These are phyloP conservation scores for Mycena belliarum DNA, from an alignment of 768 basidiomycete species.

Conservation along the genomic window DNA sequence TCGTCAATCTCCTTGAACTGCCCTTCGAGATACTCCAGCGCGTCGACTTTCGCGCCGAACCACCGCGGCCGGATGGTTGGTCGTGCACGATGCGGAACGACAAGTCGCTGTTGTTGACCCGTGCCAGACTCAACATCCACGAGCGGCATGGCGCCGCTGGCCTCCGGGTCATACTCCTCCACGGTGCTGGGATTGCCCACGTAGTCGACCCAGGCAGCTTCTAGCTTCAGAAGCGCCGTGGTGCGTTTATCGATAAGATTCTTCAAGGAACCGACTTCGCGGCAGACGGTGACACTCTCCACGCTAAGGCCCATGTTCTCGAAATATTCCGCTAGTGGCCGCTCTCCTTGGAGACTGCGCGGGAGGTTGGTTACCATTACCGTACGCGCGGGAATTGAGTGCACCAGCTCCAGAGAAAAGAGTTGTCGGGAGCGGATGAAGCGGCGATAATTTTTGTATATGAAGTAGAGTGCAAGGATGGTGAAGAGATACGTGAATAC, in stretches of 20 bases:
- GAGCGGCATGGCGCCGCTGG: slow-evolving; percentile 45
- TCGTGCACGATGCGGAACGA: slow-evolving; percentile 72
- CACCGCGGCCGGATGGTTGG: slow-evolving; percentile 77
- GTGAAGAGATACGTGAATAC: slow-evolving; percentile 96
- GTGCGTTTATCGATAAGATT: slow-evolving; percentile 78
- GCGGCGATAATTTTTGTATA: slow-evolving; percentile 85
- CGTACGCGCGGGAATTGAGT: slow-evolving; percentile 92
- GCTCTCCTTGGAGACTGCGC: slow-evolving; percentile 80
- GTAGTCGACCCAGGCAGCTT: slow-evolving; percentile 85
- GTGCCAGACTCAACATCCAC: slow-evolving; percentile 51
- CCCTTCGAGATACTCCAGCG: slow-evolving; percentile 83
- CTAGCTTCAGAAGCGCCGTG: slow-evolving; percentile 74
- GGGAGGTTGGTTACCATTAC: slow-evolving; percentile 88
- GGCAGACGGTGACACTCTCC: slow-evolving; percentile 88
- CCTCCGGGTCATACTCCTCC: slow-evolving; percentile 77
- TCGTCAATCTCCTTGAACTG: slow-evolving; percentile 84
- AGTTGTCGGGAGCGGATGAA: slow-evolving; percentile 91
- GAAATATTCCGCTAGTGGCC: slow-evolving; percentile 88
- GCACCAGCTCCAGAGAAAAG: slow-evolving; percentile 91
- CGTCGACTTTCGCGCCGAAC: slow-evolving; percentile 81
- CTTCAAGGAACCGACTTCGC: slow-evolving; percentile 78
- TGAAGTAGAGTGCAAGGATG: slow-evolving; percentile 78
- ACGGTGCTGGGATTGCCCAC: slow-evolving; percentile 92
- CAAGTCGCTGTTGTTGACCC: slow-evolving; percentile 55
- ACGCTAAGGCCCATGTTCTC: slow-evolving; percentile 86